Evolutionary conservation across 2,329 filamentous ascomycete genomes (phyloP).

Genomic region (Dryadomyces quercivorus): DNA sequence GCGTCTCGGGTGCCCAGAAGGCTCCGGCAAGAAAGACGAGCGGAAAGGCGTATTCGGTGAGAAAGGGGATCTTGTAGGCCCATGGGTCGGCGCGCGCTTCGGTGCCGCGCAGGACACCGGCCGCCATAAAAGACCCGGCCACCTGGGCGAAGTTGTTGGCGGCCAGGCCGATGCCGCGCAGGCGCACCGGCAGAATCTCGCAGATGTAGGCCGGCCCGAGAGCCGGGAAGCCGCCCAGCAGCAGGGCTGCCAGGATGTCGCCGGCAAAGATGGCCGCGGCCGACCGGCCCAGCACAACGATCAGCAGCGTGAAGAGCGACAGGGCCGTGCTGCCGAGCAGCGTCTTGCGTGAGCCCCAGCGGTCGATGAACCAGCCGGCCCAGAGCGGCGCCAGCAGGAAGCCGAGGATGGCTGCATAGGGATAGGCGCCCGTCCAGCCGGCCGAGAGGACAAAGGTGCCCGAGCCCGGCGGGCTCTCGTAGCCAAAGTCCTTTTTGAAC

Average conservation of each 20-base stretch:
- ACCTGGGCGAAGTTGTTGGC: slow-evolving; percentile 9
- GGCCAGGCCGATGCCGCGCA: slow-evolving; percentile 14
- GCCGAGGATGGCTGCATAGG: not conserved
- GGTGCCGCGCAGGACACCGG: slow-evolving; percentile 13
- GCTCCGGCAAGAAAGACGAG: slow-evolving; percentile 10
- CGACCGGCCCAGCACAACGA: not conserved
- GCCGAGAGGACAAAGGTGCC: not conserved
- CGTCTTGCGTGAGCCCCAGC: not conserved
- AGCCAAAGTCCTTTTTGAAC: slow-evolving; percentile 3
- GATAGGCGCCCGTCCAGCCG: not conserved
- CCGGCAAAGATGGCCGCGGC: not conserved
- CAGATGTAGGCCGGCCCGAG: slow-evolving; percentile 7
- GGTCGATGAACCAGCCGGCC: not conserved
- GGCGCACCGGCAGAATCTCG: slow-evolving; percentile 12
- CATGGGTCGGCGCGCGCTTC: slow-evolving; percentile 13
- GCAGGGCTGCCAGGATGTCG: not conserved
- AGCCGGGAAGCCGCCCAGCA: not conserved
- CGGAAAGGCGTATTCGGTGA: slow-evolving; percentile 16
- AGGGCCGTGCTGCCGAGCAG: not conserved
- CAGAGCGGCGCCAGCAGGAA: not conserved
- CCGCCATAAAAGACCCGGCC: slow-evolving; percentile 12
- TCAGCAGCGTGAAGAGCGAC: not conserved
- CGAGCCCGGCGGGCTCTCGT: not conserved
- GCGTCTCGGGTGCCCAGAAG: slow-evolving; percentile 11
- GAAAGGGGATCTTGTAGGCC: slow-evolving; percentile 18